These are phyloP conservation scores for Novymonas esmeraldas DNA, from an alignment of 208 protist genomes.

Conservation along the genomic window DNA sequence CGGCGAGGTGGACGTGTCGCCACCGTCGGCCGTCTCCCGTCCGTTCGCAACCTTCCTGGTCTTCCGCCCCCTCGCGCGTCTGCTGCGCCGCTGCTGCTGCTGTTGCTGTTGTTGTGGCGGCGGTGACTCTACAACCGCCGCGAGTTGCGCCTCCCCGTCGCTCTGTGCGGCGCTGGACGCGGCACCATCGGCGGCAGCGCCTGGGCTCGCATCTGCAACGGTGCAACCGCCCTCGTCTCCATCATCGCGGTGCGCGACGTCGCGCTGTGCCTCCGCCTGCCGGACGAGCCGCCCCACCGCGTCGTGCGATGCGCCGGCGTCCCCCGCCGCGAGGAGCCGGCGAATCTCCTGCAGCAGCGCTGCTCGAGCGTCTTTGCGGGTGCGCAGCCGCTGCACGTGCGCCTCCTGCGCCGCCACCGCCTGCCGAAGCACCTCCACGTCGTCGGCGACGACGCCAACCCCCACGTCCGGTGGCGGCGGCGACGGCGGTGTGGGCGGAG, in stretches of 20 bases:
- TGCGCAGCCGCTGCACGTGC: conserved; percentile 31
- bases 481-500: not conserved
- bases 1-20: not conserved
- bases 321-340: conserved; percentile 11
- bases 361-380: conserved; percentile 26
- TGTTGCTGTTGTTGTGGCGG: not conserved
- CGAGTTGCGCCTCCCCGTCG: conserved; percentile 28
- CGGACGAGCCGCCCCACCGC: conserved; percentile 7
- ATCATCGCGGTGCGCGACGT: not conserved
- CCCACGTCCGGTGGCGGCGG: not conserved
- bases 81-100: not conserved
- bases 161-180: conserved; percentile 19
- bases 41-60: too few relatives aligned
- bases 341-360: conserved; percentile 25
- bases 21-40: not conserved
- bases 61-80: not conserved
- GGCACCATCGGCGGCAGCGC: not conserved
- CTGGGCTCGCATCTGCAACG: not conserved
- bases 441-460: not conserved
- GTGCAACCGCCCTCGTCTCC: not conserved
- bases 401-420: conserved; percentile 34
- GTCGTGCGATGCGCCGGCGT: conserved; percentile 14
- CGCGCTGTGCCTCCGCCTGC: conserved; percentile 18
- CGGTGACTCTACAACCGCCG: conserved; percentile 5
- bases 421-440: conserved; percentile 18